Base-by-base conservation (phyloP, 345 rosid genomes). In the Dovyalis caffra region DNA sequence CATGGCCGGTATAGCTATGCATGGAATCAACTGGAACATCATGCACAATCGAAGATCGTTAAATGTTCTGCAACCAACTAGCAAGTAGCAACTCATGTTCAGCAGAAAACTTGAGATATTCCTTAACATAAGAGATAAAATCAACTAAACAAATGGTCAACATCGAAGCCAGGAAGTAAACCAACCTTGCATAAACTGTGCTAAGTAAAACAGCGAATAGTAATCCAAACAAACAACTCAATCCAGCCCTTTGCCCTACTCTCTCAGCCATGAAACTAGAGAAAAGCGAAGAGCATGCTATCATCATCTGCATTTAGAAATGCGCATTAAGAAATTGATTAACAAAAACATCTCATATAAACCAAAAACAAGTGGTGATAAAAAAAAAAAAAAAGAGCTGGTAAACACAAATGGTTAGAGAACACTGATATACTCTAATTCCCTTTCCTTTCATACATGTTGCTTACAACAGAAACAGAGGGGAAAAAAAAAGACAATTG, bases 31-130 rank as follows among this genome's bases (percentile, higher is more conserved):
- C 88, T 90, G 94, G 92, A 88, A 91, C 87, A 86, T 85, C 88
- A 91, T 83, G 90, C 97, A 90, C 81, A 91, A 85, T 79, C 91
- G 90, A 83, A 93, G 90, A 86, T 93, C 98, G 78, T 90, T 89
- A 89, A 91, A 93, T 80, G 86, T 83, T 91, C 97, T 90, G 97
- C 94, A 91, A 89, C 83, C 88, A 90, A 83, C 91, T 43, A 43
- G 47, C 47, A 43, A 43, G 47, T 86, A 81, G 75, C 67, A 75
- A 77, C 64, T 69, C 64, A 56, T 67, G 56, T 76, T 81, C 76
- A 80, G 82, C 69, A 72, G 47, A 83, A 78, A 71, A 25, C 34
- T 37, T 34, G 63, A 53, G 11, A 73, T 37, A 73, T 56, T 67
- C 70, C 51, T 49, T 62, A 9, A 34, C 8, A 29, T 12, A 74